phyloP scores from a whole-genome alignment of 2,329 filamentous ascomycete species.

The Escovopsis sp. region DNA sequence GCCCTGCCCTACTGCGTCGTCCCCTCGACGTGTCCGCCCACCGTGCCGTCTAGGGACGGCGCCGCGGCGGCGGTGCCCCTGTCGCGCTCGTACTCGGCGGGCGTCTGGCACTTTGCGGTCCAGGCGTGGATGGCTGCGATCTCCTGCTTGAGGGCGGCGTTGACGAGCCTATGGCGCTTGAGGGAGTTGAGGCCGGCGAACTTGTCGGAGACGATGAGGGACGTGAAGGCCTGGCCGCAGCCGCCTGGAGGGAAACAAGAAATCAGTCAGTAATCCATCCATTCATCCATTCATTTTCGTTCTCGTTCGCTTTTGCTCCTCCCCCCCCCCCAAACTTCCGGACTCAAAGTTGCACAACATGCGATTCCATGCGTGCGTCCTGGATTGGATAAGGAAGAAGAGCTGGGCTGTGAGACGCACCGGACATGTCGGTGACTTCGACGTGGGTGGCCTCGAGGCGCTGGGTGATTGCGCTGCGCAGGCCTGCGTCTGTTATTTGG shows the following conservation, averaged over 20 bases:
- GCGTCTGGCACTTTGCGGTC: conserved; percentile 88
- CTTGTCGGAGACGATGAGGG: conserved; percentile 46
- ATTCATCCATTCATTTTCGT: too few species aligned
- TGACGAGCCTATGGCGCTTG: conserved; percentile 75
- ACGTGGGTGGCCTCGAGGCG: conserved; percentile 65
- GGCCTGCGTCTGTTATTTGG: conserved; percentile 56
- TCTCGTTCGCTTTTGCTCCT: too few species aligned
- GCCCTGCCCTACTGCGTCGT: conserved; percentile 8
- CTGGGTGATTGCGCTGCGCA: conserved; percentile 54
- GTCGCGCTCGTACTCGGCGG: conserved; percentile 72
- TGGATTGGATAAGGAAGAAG: too few species aligned
- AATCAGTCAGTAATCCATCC: neutral
- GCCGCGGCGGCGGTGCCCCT: conserved; percentile 19
- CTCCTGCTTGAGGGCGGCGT: conserved; percentile 68
- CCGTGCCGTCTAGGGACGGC: conserved; percentile 30
- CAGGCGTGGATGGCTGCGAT: conserved; percentile 88
- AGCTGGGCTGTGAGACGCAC: conserved; percentile 32
- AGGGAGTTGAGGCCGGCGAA: conserved; percentile 63
- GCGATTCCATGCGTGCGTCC: too few species aligned
- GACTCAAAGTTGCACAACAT: too few species aligned
- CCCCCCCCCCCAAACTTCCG: too few species aligned
- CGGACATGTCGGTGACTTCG: conserved; percentile 83
- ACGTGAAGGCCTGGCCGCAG: conserved; percentile 47
- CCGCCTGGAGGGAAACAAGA: conserved; percentile 30
- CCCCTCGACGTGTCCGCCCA: conserved; percentile 26